phyloP scores from a whole-genome alignment of 306 rosid species.

The Astragalus glycyphyllos region DNA sequence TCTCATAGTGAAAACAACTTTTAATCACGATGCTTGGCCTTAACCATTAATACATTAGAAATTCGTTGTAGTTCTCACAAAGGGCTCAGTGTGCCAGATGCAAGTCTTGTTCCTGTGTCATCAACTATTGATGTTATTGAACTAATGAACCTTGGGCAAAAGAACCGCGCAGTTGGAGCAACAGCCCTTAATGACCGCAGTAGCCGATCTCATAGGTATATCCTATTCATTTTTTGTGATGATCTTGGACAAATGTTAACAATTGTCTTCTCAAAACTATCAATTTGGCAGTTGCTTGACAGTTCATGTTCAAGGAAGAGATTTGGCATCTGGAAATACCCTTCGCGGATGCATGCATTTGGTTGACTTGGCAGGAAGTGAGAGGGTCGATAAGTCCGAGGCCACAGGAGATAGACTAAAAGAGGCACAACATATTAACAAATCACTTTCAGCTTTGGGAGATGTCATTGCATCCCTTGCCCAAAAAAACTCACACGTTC shows the following conservation, averaged over 20 bases:
- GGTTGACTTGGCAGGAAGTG: constrained; percentile 98
- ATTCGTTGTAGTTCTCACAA: constrained; percentile 87
- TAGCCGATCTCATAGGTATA: constrained; percentile 97
- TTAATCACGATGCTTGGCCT: constrained; percentile 48
- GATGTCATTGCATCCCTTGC: constrained; percentile 98
- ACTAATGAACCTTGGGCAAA: constrained; percentile 92
- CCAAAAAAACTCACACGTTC: constrained; percentile 90
- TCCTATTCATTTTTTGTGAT: constrained; percentile 16
- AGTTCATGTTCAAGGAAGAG: constrained; percentile 97
- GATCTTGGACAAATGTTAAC: constrained; percentile 30
- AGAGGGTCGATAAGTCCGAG: constrained; percentile 97
- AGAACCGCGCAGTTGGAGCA: constrained; percentile 95
- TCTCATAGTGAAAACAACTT: constrained; percentile 32
- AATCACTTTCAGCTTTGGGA: constrained; percentile 94
- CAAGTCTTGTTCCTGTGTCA: constrained; percentile 78
- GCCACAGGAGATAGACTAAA: constrained; percentile 95
- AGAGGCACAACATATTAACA: constrained; percentile 98
- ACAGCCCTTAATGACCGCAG: constrained; percentile 99
- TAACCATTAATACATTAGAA: constrained; percentile 73
- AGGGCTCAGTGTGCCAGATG: constrained; percentile 95
- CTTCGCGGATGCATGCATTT: constrained; percentile 99
- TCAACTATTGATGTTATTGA: constrained; percentile 89
- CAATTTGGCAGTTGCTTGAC: constrained; percentile 89
- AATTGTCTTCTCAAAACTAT: constrained; percentile 33
- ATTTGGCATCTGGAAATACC: constrained; percentile 76